Percentiles rank a stretch among this genome's conserved stretches.
Conservation (phyloP, 164 flowering plant genomes). For the Amborella trichopoda region DNA sequence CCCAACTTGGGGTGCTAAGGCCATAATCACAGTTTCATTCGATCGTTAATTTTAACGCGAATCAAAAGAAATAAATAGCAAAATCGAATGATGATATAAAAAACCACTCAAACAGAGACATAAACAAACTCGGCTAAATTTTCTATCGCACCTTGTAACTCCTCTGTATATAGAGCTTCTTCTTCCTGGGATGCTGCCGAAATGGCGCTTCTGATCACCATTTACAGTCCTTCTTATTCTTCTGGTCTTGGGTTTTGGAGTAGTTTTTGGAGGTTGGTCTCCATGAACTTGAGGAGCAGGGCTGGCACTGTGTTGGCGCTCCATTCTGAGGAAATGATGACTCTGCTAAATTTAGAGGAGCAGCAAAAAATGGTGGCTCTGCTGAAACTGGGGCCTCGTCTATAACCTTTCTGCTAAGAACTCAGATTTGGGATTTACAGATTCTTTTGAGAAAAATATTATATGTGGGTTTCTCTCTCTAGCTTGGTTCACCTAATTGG, state of each 20-base stretch:
- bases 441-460: not conserved
- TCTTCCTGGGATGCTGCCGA: constrained; percentile 9
- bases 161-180: constrained; percentile 92
- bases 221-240: constrained; percentile 11
- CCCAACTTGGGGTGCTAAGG: no score
- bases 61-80: not conserved
- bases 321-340: no score
- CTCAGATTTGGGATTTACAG: no score
- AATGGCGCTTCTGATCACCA: constrained; percentile 7
- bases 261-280: no score
- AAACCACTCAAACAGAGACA: not conserved
- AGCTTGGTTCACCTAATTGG: constrained; percentile 30
- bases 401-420: no score
- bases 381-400: no score
- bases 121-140: not conserved
- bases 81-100: not conserved
- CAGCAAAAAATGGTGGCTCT: no score
- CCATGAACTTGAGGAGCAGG: no score
- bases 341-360: no score
- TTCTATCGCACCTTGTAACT: constrained; percentile 56
- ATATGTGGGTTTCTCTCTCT: not conserved
- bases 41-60: constrained; percentile 4
- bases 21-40: no score
- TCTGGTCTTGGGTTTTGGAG: constrained; percentile 17
- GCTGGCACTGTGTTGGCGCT: constrained; percentile 1